Conservation (phyloP, 495 filamentous ascomycete genomes). For the Talaromyces proteolyticus region DNA sequence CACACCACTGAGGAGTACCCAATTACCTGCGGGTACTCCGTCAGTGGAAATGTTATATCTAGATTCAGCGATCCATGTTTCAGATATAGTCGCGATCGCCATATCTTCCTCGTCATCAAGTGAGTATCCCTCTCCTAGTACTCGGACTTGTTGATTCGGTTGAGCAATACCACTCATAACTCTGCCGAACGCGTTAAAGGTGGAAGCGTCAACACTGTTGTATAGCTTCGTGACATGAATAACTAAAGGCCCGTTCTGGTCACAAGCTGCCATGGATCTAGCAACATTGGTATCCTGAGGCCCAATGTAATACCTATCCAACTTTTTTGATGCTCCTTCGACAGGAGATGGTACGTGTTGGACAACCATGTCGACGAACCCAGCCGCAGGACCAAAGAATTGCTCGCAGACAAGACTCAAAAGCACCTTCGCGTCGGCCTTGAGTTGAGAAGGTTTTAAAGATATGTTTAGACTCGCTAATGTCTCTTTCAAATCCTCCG, state of each 20-base stretch:
- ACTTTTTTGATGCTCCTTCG: constrained; percentile 66
- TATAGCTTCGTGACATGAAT: constrained; percentile 91
- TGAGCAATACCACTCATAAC: constrained; percentile 90
- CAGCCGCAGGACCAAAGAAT: constrained; percentile 85
- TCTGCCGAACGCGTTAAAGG: constrained; percentile 83
- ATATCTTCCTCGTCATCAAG: constrained; percentile 98
- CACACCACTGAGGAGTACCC: constrained; percentile 83
- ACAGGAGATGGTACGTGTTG: constrained; percentile 85
- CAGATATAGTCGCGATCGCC: constrained; percentile 79
- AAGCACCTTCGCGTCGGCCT: constrained; percentile 80
- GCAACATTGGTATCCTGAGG: constrained; percentile 86
- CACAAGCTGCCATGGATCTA: constrained; percentile 70
- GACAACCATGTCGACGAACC: constrained; percentile 94
- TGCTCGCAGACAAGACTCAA: constrained; percentile 87
- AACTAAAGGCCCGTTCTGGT: constrained; percentile 85
- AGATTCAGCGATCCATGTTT: constrained; percentile 91
- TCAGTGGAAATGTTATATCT: constrained; percentile 86
- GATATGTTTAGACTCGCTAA: constrained; percentile 74
- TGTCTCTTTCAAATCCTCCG: constrained; percentile 77
- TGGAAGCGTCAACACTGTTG: constrained; percentile 77
- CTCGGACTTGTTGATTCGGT: constrained; percentile 76
- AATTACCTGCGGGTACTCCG: constrained; percentile 93
- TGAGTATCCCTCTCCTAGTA: constrained; percentile 92
- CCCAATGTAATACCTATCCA: constrained; percentile 88
- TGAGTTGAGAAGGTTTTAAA: constrained; percentile 88